These are phyloP conservation scores for Aphanomyces euteiches DNA, from an alignment of 352 stramenopile species.

Conservation along the genomic window DNA sequence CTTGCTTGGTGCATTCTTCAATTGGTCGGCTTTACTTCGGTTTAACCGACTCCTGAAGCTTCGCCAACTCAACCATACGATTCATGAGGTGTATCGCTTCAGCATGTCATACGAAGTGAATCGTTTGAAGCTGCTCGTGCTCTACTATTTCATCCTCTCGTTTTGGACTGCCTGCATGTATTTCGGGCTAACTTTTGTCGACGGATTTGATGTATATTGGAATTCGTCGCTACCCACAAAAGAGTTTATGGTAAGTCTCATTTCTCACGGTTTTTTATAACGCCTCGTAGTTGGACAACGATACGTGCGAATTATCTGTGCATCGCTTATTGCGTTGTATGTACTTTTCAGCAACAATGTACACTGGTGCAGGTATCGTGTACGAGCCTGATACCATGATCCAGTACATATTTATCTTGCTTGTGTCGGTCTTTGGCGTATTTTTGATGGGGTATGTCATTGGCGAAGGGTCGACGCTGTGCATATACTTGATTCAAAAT, in stretches of 20 bases:
- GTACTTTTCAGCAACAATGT: slow-evolving; percentile 6
- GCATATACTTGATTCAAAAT: slow-evolving; percentile 31
- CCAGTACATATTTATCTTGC: slow-evolving; percentile 22
- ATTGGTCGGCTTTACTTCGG: slow-evolving; percentile 1
- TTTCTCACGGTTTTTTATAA: neutral
- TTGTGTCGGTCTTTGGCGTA: slow-evolving; percentile 27
- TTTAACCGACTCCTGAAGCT: slow-evolving; percentile 22
- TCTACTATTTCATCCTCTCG: slow-evolving; percentile 17
- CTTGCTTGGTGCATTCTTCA: slow-evolving; percentile 3
- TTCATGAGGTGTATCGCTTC: slow-evolving; percentile 8
- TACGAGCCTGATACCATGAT: slow-evolving; percentile 23
- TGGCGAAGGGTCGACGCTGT: slow-evolving; percentile 25
- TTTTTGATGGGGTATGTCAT: slow-evolving; percentile 31
- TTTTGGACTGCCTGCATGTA: slow-evolving; percentile 21
- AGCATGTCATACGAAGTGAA: slow-evolving; percentile 18
- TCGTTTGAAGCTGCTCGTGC: neutral
- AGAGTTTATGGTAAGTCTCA: slow-evolving; percentile 1
- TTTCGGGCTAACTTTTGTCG: slow-evolving; percentile 13
- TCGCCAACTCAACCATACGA: neutral
- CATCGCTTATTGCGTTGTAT: neutral
- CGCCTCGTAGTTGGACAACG: neutral
- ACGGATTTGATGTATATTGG: slow-evolving; percentile 3
- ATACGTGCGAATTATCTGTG: neutral
- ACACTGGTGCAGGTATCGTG: slow-evolving; percentile 15
- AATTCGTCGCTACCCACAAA: slow-evolving; percentile 7